These are phyloP conservation scores for Hirschioporus abietinus DNA, from an alignment of 768 basidiomycete genomes.

Conservation along the genomic window DNA sequence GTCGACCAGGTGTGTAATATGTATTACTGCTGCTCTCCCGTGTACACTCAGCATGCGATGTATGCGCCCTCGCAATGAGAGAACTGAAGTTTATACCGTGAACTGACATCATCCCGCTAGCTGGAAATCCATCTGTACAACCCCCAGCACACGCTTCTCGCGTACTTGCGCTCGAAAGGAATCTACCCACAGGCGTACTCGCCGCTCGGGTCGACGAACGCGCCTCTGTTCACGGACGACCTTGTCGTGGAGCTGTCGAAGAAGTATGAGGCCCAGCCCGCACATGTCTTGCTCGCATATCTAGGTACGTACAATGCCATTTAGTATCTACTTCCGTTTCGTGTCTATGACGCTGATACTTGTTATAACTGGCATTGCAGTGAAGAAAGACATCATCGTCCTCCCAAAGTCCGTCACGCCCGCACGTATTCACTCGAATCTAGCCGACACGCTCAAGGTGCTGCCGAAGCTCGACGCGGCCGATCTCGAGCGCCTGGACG, in stretches of 20 bases:
- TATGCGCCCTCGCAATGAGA: no score
- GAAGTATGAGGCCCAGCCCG: slow-evolving; percentile 46
- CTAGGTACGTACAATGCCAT: slow-evolving; percentile 39
- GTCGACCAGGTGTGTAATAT: slow-evolving; percentile 69
- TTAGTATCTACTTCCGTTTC: slow-evolving; percentile 15
- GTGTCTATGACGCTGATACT: neutral
- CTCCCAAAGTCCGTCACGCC: slow-evolving; percentile 79
- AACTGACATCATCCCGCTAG: slow-evolving; percentile 25
- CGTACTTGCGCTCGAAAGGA: slow-evolving; percentile 56
- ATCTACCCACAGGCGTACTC: slow-evolving; percentile 79
- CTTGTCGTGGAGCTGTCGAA: slow-evolving; percentile 53
- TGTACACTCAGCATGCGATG: no score
- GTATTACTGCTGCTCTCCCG: neutral
- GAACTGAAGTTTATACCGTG: no score
- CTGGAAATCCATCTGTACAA: slow-evolving; percentile 73
- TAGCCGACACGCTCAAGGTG: slow-evolving; percentile 45
- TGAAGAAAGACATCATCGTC: slow-evolving; percentile 57
- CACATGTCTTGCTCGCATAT: slow-evolving; percentile 60
- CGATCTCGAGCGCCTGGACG: slow-evolving; percentile 54
- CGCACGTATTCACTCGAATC: slow-evolving; percentile 57
- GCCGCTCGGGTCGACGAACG: slow-evolving; percentile 66
- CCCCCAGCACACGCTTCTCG: slow-evolving; percentile 63
- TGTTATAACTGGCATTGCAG: slow-evolving; percentile 26
- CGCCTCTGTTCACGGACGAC: slow-evolving; percentile 62
- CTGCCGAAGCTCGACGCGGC: slow-evolving; percentile 38